Percentiles rank a stretch among this genome's conserved stretches.
These are phyloP conservation scores for Huntiella savannae DNA, from an alignment of 2,329 filamentous ascomycete genomes.

Conservation along the genomic window DNA sequence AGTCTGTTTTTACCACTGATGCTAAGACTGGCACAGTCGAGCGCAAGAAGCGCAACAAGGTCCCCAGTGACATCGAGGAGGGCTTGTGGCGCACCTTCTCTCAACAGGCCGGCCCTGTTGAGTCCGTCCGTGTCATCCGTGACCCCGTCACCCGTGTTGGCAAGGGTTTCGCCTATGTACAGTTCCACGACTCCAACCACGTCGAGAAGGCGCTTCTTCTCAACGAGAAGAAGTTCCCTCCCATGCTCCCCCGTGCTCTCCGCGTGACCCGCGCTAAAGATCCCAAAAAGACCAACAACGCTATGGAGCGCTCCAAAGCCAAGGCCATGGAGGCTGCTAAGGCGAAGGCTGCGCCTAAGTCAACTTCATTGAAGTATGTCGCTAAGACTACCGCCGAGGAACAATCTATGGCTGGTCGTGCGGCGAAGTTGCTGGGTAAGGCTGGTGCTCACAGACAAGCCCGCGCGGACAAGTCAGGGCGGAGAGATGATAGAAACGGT, in stretches of 20 bases:
- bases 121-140: constrained; percentile 81
- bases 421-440: constrained; percentile 53
- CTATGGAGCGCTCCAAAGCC: constrained; percentile 25
- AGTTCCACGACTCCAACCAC: constrained; percentile 72
- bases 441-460: constrained; percentile 36
- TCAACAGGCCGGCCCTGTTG: constrained; percentile 57
- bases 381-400: constrained; percentile 52
- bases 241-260: constrained; percentile 74
- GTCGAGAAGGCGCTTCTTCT: constrained; percentile 83
- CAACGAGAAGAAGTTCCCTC: constrained; percentile 81
- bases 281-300: constrained; percentile 37
- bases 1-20: constrained; percentile 48
- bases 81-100: constrained; percentile 72
- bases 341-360: constrained; percentile 19
- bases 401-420: constrained; percentile 53
- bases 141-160: constrained; percentile 81
- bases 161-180: constrained; percentile 94
- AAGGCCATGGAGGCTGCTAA: constrained; percentile 18
- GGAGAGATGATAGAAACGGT: constrained; percentile 9
- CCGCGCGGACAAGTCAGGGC: constrained; percentile 12
- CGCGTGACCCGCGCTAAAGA: constrained; percentile 77
- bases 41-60: constrained; percentile 54
- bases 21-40: constrained; percentile 42
- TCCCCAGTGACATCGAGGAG: constrained; percentile 75
- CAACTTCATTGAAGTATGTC: constrained; percentile 36